A percentile compares a stretch with the other conserved stretches of the same genome.
phyloP scores from a whole-genome alignment of 306 rosid species.

The Quercus berberidifolia region DNA sequence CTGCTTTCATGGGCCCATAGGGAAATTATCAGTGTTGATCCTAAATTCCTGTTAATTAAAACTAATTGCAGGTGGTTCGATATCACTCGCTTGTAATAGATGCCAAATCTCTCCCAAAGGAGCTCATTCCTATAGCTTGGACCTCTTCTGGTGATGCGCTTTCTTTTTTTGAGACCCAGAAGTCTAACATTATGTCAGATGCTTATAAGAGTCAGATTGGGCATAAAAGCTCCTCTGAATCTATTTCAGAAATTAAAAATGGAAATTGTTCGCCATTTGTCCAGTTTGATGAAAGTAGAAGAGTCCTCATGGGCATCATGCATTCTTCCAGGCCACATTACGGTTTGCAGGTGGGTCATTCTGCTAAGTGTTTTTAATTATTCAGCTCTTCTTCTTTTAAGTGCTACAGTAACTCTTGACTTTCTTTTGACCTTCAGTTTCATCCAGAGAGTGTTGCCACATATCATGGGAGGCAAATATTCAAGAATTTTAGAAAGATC shows the following conservation, averaged over 20 bases:
- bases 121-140: constrained; percentile 96
- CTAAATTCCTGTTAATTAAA: constrained; percentile 18
- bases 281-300: constrained; percentile 31
- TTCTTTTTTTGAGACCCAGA: constrained; percentile 48
- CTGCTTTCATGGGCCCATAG: not conserved
- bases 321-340: constrained; percentile 93
- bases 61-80: constrained; percentile 82
- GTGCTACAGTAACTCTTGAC: constrained; percentile 17
- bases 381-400: constrained; percentile 8
- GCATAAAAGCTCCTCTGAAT: constrained; percentile 26
- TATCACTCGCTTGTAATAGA: constrained; percentile 96
- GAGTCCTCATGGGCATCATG: constrained; percentile 85
- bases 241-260: constrained; percentile 28
- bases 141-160: constrained; percentile 57
- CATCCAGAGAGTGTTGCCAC: constrained; percentile 99
- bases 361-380: constrained; percentile 11
- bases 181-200: constrained; percentile 33
- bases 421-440: constrained; percentile 63
- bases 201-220: constrained; percentile 30
- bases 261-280: constrained; percentile 27
- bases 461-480: constrained; percentile 74
- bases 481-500: constrained; percentile 80
- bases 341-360: constrained; percentile 82
- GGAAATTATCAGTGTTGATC: not conserved
- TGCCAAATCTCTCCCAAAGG: constrained; percentile 76